These are phyloP conservation scores for Triangularia setosa DNA, from an alignment of 2,329 filamentous ascomycete species.

Conservation along the genomic window DNA sequence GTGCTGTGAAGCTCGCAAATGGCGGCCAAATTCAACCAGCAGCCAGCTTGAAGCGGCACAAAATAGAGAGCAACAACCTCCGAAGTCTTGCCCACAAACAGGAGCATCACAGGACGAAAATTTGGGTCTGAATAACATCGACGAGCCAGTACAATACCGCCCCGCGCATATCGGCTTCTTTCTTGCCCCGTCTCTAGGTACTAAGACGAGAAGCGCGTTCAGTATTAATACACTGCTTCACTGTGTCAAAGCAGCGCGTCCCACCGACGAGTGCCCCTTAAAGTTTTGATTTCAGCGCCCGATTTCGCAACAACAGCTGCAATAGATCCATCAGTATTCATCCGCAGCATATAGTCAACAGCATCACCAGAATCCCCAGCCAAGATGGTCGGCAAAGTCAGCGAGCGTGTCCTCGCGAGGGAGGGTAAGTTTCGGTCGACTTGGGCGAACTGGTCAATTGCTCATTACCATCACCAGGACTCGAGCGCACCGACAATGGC, in stretches of 20 bases:
- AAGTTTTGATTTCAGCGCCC: not conserved
- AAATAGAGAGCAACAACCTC: not conserved
- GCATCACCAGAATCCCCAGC: constrained; percentile 7
- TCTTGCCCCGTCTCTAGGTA: not conserved
- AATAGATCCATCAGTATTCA: not conserved
- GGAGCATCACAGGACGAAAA: constrained; percentile 2
- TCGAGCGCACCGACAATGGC: constrained; percentile 96
- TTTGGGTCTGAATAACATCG: not conserved
- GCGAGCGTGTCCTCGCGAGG: constrained; percentile 59
- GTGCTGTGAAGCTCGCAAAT: constrained; percentile 8
- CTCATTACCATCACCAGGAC: constrained; percentile 52
- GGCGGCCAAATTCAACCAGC: constrained; percentile 9
- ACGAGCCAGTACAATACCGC: not conserved
- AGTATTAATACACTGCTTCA: not conserved
- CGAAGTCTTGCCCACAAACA: not conserved
- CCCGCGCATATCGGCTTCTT: not conserved
- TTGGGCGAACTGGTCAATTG: not conserved
- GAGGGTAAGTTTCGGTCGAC: constrained; percentile 47
- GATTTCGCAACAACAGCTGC: not conserved
- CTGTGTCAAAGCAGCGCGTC: not conserved
- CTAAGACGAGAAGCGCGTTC: not conserved
- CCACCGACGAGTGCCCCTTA: not conserved
- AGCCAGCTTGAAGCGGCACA: constrained; percentile 1
- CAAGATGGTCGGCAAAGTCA: constrained; percentile 61
- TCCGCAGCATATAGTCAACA: constrained; percentile 16